Conservation (phyloP, 305 asterid genomes). For the Solanum hybrid region DNA sequence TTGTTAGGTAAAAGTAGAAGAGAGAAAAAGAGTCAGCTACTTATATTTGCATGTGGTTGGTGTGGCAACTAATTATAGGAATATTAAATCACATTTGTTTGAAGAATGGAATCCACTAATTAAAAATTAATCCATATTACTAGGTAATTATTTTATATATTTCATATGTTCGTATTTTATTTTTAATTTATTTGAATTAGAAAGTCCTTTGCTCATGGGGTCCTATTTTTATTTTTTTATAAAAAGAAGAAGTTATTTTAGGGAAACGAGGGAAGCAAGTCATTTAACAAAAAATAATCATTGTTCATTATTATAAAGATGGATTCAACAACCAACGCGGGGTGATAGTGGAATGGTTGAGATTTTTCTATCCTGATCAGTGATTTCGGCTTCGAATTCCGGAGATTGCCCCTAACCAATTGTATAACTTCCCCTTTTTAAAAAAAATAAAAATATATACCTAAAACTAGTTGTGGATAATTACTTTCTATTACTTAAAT, state of each 20-base stretch:
- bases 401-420: too few species aligned
- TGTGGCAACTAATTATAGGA: background rate
- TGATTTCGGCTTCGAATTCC: background rate
- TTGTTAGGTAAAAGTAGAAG: background rate
- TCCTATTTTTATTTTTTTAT: background rate
- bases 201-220: background rate
- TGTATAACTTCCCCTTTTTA: background rate
- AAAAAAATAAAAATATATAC: too few species aligned
- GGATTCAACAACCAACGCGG: background rate
- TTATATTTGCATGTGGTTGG: background rate
- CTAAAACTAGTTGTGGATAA: background rate
- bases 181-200: too few species aligned
- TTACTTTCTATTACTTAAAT: background rate
- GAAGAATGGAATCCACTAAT: background rate
- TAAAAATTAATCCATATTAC: background rate
- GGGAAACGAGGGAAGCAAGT: background rate
- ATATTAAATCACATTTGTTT: background rate
- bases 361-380: background rate
- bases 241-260: background rate
- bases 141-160: background rate
- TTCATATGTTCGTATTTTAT: background rate
- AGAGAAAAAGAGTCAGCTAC: background rate
- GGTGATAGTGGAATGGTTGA: accelerated
- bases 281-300: background rate
- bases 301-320: background rate